Base-by-base conservation (phyloP, 192 early-diverging fungal species). In the Entomortierella beljakovae region DNA sequence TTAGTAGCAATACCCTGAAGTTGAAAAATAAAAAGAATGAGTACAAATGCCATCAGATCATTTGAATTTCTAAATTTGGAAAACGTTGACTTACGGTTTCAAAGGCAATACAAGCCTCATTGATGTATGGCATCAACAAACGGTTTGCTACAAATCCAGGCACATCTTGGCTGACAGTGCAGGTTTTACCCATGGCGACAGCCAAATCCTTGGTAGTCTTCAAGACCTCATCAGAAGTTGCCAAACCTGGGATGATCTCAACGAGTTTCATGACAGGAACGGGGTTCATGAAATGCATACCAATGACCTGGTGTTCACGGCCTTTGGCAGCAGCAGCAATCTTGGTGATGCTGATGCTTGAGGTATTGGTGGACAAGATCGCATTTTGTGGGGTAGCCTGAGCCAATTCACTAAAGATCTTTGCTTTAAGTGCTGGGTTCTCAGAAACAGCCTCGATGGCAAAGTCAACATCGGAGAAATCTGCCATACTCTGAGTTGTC, bases 221-320 rank as follows among this genome's bases (percentile, higher is more conserved):
- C 50, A 96, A 81, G 22, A 96, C 95, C 23, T 84, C 84, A 35
- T 80, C 43, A 18, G 88, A 88, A 11, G 98, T 98, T 29, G 92
- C 93, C 52, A 98, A 65, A 11, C 98, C 98, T 2, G 98, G 95
- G 80, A 99, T 99, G 59, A 99, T 91, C 80, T 99, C 96, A 2
- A 98, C 95, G 25, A 97, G 85, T 83, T 94, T 93, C 97, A 99
- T 99, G 46, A 98, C 94, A 6, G 95, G 95, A 10, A 97, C 96
- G 5, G 93, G 91, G 84, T 99, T 99, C 98, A 99, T 99, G 82
- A 99, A 99, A 70, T 99, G 98, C 98, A 99, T 99, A 31, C 98
- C 98, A 82, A 99, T 94, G 42, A 98, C 95, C 82, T 90, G 70
- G 68, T 91, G 83, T 33, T 94, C 92, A 15, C 94, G 85, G 7